These are phyloP conservation scores for Pyrenophora teres DNA, from an alignment of 2,329 filamentous ascomycete genomes.

Conservation along the genomic window DNA sequence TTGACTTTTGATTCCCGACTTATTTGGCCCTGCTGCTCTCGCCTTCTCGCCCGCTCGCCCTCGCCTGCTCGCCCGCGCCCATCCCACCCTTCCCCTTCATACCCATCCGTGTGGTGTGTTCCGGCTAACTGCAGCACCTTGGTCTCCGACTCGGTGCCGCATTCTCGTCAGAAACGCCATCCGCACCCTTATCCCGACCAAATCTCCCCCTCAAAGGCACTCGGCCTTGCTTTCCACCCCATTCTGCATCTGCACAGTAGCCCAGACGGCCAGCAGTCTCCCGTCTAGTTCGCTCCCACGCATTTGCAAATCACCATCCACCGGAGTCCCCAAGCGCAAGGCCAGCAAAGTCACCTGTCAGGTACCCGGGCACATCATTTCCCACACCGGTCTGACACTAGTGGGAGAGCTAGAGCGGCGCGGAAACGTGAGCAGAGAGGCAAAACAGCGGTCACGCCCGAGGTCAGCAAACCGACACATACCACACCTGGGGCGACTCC, in stretches of 20 bases:
- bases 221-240: slow-evolving; percentile 6
- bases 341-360: slow-evolving; percentile 13
- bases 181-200: slow-evolving; percentile 13
- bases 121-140: slow-evolving; percentile 12
- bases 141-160: slow-evolving; percentile 9
- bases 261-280: background rate
- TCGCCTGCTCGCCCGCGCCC: background rate
- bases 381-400: slow-evolving; percentile 23
- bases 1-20: background rate
- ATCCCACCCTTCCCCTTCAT: background rate
- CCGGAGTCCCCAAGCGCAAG: slow-evolving; percentile 1
- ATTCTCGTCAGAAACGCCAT: slow-evolving; percentile 13
- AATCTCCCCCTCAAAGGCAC: slow-evolving; percentile 20
- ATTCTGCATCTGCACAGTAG: slow-evolving; percentile 19
- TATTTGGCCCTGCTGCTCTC: background rate
- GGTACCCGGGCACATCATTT: slow-evolving; percentile 18
- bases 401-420: slow-evolving; percentile 16
- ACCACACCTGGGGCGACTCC: slow-evolving; percentile 1
- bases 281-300: slow-evolving; percentile 3
- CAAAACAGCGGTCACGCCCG: slow-evolving; percentile 28
- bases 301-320: slow-evolving; percentile 4
- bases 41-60: background rate
- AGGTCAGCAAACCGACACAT: slow-evolving; percentile 20
- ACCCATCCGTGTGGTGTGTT: slow-evolving; percentile 6
- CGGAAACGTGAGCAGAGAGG: slow-evolving; percentile 20